Evolutionary conservation across 2,329 filamentous ascomycete species (phyloP), one percentile per base, ranked within the genome.

Genomic region (Helotiales sp.): DNA sequence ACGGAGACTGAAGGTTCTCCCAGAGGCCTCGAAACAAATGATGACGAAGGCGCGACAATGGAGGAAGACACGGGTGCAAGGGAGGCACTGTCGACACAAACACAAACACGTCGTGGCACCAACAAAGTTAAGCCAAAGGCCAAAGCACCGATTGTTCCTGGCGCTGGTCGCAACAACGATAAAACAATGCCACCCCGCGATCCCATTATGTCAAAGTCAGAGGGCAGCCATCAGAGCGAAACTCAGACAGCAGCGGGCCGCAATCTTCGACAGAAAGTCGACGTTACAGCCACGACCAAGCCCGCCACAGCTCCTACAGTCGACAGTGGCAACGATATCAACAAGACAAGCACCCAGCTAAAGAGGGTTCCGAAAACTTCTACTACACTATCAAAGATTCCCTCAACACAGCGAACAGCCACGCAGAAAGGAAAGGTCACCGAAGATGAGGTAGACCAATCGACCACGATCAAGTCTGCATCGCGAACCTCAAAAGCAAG

Each of bases 101-200:
- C 50, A 30, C 40, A 44, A 44, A 15, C 40, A 5, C 40, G 22
- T 44, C 40, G 40, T 25, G 40, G 36, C 13, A 24, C n/a, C 17
- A 33, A 30, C 22, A 55, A 46, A 22, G 29, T 60, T 19, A 57
- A 57, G 46, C 54, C 54, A 6, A 54, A 60, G 17, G 58, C 58
- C 15, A 60, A 60, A 13, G 30, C 33, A n/a, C 58, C 58, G n/a
- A 60, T 60, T 24, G 27, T 50, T 29, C 24, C 12, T 12, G 29
- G 47, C 27, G 25, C 7, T 33, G 31, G 38, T 4, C 31, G 25
- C 4, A 50, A 33, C 47, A 48, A 44, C 17, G 36, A 17, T 27
- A 52, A 27, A 9, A 13, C 42, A 27, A 6, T 38, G 29, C 17
- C 1, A 5, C 13, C 27, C 12, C 52, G 31, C 15, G 31, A 29